Evolutionary conservation across 2,329 filamentous ascomycete genomes (phyloP).

Genomic region (Pseudogymnoascus sp.): DNA sequence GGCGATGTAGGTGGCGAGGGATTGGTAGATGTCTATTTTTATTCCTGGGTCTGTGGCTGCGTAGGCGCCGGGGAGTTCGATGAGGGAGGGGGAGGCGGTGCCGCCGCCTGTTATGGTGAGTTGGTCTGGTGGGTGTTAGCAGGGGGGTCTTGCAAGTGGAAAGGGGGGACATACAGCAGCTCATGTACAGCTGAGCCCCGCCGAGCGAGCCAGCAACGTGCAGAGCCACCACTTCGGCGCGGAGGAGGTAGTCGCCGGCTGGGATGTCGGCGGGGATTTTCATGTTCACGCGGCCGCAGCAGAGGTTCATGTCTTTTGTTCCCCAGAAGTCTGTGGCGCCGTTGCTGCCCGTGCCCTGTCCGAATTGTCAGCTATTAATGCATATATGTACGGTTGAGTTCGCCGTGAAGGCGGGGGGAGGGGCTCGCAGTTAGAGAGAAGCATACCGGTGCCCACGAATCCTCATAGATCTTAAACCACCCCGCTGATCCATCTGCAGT

Average conservation of each 20-base stretch:
- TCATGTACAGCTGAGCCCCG: too few relatives aligned
- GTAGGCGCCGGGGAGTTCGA: conserved; percentile 39
- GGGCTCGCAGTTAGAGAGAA: neutral
- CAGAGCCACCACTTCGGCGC: too few relatives aligned
- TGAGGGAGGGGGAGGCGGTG: conserved; percentile 19
- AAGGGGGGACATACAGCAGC: too few relatives aligned
- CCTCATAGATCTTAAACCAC: conserved; percentile 47
- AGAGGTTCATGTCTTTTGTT: conserved; percentile 24
- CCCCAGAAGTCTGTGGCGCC: neutral
- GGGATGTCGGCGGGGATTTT: conserved; percentile 42
- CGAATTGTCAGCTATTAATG: neutral
- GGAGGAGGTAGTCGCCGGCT: conserved; percentile 28
- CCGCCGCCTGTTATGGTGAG: conserved; percentile 34
- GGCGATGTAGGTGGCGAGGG: conserved; percentile 22
- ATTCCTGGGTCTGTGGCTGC: conserved; percentile 36
- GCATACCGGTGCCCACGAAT: conserved; percentile 29
- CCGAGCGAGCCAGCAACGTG: too few relatives aligned
- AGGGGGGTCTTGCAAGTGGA: too few relatives aligned
- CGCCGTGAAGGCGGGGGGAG: too few relatives aligned
- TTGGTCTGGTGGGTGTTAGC: too few relatives aligned
- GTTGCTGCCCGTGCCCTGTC: neutral
- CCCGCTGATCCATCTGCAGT: conserved; percentile 34
- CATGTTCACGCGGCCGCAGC: conserved; percentile 40
- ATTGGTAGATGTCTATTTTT: conserved; percentile 27
- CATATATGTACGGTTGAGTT: neutral